Percentiles rank a stretch among this genome's conserved stretches.
Evolutionary conservation across 768 basidiomycete species (phyloP).

Genomic region (Candolleomyces aberdarensis): DNA sequence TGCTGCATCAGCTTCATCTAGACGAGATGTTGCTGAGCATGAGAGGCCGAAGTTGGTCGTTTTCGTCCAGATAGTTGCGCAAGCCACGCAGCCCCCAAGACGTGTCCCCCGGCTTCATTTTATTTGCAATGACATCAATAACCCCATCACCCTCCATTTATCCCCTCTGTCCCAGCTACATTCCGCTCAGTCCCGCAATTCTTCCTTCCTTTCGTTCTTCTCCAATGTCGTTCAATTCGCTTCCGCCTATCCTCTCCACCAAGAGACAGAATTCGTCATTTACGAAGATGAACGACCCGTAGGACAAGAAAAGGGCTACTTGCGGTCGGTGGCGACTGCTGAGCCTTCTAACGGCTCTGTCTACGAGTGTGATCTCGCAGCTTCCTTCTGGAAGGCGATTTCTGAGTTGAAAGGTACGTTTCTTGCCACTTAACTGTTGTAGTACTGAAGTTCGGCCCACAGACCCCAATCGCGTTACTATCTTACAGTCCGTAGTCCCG

Average conservation of each 20-base stretch:
- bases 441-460: background rate
- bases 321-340: slow-evolving; percentile 1
- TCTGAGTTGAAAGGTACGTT: slow-evolving; percentile 41
- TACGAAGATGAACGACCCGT: slow-evolving; percentile 40
- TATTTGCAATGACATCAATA: slow-evolving; percentile 13
- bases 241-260: slow-evolving; percentile 42
- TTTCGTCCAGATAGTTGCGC: slow-evolving; percentile 22
- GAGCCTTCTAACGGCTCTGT: slow-evolving; percentile 22
- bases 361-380: slow-evolving; percentile 48
- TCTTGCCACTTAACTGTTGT: background rate
- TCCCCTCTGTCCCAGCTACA: slow-evolving; percentile 14
- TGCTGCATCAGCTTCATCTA: background rate
- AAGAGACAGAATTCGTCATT: slow-evolving; percentile 44
- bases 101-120: slow-evolving; percentile 17
- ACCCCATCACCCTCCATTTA: slow-evolving; percentile 17
- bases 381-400: slow-evolving; percentile 48
- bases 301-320: slow-evolving; percentile 37
- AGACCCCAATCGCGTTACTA: slow-evolving; percentile 52
- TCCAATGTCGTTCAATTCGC: slow-evolving; percentile 40
- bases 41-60: slow-evolving; percentile 11
- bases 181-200: background rate
- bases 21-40: background rate
- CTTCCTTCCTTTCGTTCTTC: slow-evolving; percentile 14
- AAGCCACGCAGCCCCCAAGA: slow-evolving; percentile 8
- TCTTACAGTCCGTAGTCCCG: slow-evolving; percentile 44